Evolutionary conservation across 164 flowering plant species (phyloP).

Genomic region (Litsea cubeba): DNA sequence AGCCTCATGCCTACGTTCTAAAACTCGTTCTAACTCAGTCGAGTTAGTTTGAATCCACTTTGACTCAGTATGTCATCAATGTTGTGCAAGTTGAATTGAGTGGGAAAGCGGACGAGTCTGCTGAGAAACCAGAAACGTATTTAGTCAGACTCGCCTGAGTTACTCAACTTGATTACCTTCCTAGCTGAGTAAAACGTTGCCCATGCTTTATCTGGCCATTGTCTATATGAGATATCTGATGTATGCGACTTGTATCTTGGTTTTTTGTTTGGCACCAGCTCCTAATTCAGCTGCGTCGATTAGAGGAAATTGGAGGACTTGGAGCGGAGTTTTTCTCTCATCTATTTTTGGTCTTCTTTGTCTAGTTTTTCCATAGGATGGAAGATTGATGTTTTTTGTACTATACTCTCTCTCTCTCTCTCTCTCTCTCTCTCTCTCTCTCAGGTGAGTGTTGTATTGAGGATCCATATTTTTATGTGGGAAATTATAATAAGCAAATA

Average conservation of each 20-base stretch:
- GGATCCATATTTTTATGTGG: neutral
- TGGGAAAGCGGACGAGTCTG: no score
- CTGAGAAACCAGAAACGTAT: no score
- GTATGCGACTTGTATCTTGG: neutral
- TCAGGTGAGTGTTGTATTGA: neutral
- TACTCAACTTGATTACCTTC: no score
- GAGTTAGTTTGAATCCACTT: no score
- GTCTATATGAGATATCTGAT: neutral
- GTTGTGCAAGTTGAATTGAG: no score
- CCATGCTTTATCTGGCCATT: neutral
- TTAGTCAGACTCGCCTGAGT: no score
- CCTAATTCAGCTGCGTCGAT: constrained; percentile 22
- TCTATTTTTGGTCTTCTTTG: constrained; percentile 21
- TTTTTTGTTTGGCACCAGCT: neutral
- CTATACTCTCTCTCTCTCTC: neutral
- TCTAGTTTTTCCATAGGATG: neutral
- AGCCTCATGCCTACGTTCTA: no score
- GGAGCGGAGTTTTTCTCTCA: constrained; percentile 21
- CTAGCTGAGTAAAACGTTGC: no score
- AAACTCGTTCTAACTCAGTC: no score
- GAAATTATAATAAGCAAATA: no score
- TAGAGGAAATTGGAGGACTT: constrained; percentile 14
- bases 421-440: neutral
- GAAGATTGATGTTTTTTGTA: neutral
- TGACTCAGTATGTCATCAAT: no score